A percentile compares a stretch with the other conserved stretches of the same genome.
phyloP scores from a whole-genome alignment of 805 yeast species.

The Yarrowia keelungensis region DNA sequence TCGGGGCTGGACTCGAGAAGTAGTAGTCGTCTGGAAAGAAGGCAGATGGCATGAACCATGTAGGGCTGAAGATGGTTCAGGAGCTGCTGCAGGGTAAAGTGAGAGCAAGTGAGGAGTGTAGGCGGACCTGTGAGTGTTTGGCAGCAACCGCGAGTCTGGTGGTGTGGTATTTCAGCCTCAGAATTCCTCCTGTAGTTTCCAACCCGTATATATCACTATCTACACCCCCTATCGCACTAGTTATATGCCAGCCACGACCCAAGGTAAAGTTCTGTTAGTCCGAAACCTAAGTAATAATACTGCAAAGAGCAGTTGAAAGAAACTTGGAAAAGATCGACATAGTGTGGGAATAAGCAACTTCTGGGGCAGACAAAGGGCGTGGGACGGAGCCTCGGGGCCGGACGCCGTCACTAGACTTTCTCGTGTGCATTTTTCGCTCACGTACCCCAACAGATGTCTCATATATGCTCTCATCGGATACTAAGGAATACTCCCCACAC shows the following conservation, averaged over 20 bases:
- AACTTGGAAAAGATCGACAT: neutral
- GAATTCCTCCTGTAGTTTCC: too few species aligned
- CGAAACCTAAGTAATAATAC: slow-evolving; percentile 2
- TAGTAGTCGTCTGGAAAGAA: neutral
- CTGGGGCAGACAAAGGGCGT: neutral
- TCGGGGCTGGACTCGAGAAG: too few species aligned
- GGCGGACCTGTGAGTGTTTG: slow-evolving; percentile 6
- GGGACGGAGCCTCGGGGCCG: neutral
- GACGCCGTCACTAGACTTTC: too few species aligned
- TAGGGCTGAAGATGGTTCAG: slow-evolving; percentile 17
- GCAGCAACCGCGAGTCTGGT: neutral
- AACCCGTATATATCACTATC: neutral
- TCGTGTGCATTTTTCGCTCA: too few species aligned
- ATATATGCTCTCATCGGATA: too few species aligned
- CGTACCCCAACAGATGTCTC: neutral
- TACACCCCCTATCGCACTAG: neutral
- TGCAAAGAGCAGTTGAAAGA: neutral
- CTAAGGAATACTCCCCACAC: slow-evolving; percentile 5
- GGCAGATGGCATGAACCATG: slow-evolving; percentile 1
- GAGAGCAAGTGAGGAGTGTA: neutral
- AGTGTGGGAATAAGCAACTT: slow-evolving; percentile 1
- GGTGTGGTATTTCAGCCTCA: neutral
- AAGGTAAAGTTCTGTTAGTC: neutral
- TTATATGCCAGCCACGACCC: neutral
- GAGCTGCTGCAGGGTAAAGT: slow-evolving; percentile 27